phyloP scores from a whole-genome alignment of 139 green algal genomes.

The Coccomyxa sp. region DNA sequence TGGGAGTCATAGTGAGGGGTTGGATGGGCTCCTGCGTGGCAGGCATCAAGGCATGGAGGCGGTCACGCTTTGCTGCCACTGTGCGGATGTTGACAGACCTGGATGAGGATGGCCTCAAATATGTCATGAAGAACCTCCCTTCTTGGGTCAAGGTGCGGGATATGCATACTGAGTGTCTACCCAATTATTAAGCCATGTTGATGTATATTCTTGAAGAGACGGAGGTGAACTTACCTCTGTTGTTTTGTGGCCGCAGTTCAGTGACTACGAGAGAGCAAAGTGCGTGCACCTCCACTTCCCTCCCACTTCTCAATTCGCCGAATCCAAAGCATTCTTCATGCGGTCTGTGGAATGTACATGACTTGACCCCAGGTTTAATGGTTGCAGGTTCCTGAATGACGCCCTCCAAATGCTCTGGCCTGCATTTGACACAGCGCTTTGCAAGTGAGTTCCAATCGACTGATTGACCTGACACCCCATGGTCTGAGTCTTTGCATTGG shows the following conservation, averaged over 20 bases:
- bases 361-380: not conserved
- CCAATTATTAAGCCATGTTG: not conserved
- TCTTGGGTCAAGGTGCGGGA: conserved; percentile 27
- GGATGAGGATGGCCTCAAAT: conserved; percentile 16
- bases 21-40: not conserved
- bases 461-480: not conserved
- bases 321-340: too few species aligned
- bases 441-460: not conserved
- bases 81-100: conserved; percentile 30
- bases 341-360: too few species aligned
- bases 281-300: not conserved
- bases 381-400: conserved; percentile 13
- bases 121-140: conserved; percentile 20
- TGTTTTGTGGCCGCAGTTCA: conserved; percentile 11
- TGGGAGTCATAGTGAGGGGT: too few species aligned
- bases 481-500: too few species aligned
- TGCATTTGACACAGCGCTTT: conserved; percentile 21
- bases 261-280: not conserved
- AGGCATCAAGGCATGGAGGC: conserved; percentile 8
- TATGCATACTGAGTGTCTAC: not conserved
- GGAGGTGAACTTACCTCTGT: not conserved
- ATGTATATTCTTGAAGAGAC: too few species aligned
- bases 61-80: conserved; percentile 24
- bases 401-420: conserved; percentile 22
- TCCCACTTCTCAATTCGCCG: not conserved